Evolutionary conservation across 2,329 filamentous ascomycete genomes (phyloP).

Genomic region (Thielaviopsis euricoi): DNA sequence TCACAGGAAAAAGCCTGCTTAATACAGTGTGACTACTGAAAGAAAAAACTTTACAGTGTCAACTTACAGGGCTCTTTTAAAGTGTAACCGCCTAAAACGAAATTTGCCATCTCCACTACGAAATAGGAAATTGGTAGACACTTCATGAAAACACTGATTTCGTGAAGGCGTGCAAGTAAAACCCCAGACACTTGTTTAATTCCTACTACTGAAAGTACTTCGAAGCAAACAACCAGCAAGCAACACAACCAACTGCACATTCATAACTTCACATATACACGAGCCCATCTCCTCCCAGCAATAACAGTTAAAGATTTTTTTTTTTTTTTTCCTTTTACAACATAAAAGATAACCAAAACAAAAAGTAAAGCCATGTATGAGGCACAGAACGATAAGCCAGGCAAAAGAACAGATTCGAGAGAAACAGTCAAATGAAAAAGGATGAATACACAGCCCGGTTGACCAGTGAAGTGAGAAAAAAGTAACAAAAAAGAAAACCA

Average conservation of each 20-base stretch:
- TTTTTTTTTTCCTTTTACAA: no score
- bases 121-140: not conserved
- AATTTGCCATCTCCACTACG: not conserved
- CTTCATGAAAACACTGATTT: not conserved
- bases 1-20: not conserved
- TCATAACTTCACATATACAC: no score
- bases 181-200: not conserved
- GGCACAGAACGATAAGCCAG: not conserved
- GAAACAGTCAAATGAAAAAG: not conserved
- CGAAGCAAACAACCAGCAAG: not conserved
- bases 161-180: not conserved
- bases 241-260: not conserved
- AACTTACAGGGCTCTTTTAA: not conserved
- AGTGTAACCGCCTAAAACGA: not conserved
- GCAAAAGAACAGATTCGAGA: not conserved
- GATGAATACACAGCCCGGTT: not conserved
- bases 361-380: not conserved
- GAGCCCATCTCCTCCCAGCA: no score
- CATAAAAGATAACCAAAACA: not conserved
- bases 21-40: not conserved
- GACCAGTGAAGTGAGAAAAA: not conserved
- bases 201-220: not conserved
- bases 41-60: not conserved
- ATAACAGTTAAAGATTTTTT: no score
- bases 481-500: conserved; percentile 1